Conservation (phyloP, 192 early-diverging fungal species). For the Gryganskiella cystojenkinii region DNA sequence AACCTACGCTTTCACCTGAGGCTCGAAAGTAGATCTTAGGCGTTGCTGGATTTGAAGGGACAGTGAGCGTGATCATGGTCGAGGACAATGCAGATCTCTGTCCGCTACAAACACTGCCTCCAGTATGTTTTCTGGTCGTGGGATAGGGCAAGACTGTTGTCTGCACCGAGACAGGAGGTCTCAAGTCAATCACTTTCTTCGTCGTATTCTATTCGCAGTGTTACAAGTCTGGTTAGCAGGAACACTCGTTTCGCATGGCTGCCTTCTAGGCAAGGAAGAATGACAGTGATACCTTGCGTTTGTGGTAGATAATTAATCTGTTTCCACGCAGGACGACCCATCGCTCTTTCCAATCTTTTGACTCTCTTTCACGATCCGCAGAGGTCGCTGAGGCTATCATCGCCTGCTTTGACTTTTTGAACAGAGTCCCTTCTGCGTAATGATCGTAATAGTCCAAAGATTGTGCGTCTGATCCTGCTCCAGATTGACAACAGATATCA, state of each 20-base stretch:
- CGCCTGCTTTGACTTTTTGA: constrained; percentile 37
- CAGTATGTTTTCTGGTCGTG: too few relatives aligned
- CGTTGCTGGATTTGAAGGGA: constrained; percentile 12
- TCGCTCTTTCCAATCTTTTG: constrained; percentile 31
- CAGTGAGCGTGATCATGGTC: constrained; percentile 17
- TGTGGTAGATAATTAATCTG: constrained; percentile 29
- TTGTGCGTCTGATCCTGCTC: constrained; percentile 10
- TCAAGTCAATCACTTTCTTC: constrained; percentile 21
- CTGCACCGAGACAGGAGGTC: constrained; percentile 1
- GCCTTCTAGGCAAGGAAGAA: neutral
- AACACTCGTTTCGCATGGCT: neutral
- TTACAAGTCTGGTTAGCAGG: neutral
- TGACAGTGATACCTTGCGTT: constrained; percentile 23
- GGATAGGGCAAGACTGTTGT: constrained; percentile 11
- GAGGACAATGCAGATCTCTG: constrained; percentile 5
- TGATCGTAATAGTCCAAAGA: constrained; percentile 28
- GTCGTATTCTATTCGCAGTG: constrained; percentile 22
- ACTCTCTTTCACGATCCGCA: constrained; percentile 4
- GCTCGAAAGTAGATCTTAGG: constrained; percentile 32
- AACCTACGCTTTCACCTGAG: constrained; percentile 39
- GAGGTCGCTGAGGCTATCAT: neutral
- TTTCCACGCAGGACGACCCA: constrained; percentile 45
- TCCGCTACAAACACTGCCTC: too few relatives aligned
- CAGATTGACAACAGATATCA: too few relatives aligned
- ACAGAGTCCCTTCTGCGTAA: constrained; percentile 40